Base-by-base conservation (phyloP, 2,329 filamentous ascomycete genomes). In the Beauveria asiatica region DNA sequence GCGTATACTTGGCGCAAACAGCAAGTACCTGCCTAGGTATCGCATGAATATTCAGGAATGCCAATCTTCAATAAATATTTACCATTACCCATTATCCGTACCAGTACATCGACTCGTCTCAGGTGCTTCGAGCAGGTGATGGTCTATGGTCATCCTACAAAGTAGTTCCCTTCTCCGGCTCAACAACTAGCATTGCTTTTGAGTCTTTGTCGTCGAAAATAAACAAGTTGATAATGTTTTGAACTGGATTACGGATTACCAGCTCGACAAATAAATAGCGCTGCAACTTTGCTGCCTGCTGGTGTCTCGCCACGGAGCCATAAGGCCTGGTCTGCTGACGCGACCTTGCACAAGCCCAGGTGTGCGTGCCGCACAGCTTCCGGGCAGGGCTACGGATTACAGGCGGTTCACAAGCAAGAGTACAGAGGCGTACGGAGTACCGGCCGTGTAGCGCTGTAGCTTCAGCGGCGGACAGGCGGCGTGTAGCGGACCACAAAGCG, bases 261-360 rank as follows among this genome's bases (percentile, higher is more conserved):
- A 21, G 44, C 19, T 19, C 16, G 30, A 41, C 8, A 57, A 41
- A 41, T 57, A 49, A 41, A 49, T 57, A 49, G 44, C 21, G 54
- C 5, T 57, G 33, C 48, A 44, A 49, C 55, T 42, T 57, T 41
- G 37, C 16, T 41, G 17, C 16, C 17, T 9, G 17, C 16, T 49
- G 30, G 25, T 55, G 54, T 48, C 54, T 45, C 21, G 54, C 44
- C 21, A 30, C 19, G 48, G 33, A 50, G 9, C 54, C 56, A 58
- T 37, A 58, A 25, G 56, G 17, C 37, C n/a, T n/a, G 21, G 48
- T 51, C 46, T 58, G 56, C 46, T 58, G 56, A 50, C 37, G 13
- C 46, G 37, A 25, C 33, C 42, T 46, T 30, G 56, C 23, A 53
- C 33, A 37, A 37, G 33, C 33, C 5, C 11, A 37, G 33, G 16